Evolutionary conservation across 257 asterid genomes (phyloP).

Genomic region (Nemophila menziesii): DNA sequence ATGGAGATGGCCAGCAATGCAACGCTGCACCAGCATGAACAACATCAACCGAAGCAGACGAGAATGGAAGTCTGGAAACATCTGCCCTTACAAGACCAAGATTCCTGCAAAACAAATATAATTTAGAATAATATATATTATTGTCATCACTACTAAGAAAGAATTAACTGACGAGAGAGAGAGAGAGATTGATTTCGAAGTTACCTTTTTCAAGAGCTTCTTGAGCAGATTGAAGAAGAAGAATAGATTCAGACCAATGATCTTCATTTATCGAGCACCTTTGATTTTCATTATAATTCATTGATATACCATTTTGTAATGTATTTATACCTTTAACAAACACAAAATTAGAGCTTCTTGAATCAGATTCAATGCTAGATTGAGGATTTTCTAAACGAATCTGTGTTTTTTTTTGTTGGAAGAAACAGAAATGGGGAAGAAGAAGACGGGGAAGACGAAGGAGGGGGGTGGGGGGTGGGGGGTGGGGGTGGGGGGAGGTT

Average conservation of each 20-base stretch:
- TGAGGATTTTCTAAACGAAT: slow-evolving; percentile 79
- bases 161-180: too few relatives aligned
- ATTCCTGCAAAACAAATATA: slow-evolving; percentile 54
- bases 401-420: too few relatives aligned
- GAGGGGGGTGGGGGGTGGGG: too few relatives aligned
- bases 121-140: too few relatives aligned
- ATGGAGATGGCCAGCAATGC: slow-evolving; percentile 99
- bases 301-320: slow-evolving; percentile 28
- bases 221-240: slow-evolving; percentile 38
- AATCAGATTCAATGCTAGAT: slow-evolving; percentile 95
- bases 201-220: slow-evolving; percentile 69
- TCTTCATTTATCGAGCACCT: slow-evolving; percentile 32
- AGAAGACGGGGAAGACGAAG: too few relatives aligned
- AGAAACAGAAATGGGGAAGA: too few relatives aligned
- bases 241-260: slow-evolving; percentile 35
- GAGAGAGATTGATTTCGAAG: too few relatives aligned
- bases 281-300: slow-evolving; percentile 30
- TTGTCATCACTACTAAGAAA: too few relatives aligned
- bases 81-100: slow-evolving; percentile 95
- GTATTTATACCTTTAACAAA: slow-evolving; percentile 64
- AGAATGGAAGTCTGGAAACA: slow-evolving; percentile 83
- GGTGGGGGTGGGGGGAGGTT: too few relatives aligned
- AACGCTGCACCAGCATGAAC: slow-evolving; percentile 99
- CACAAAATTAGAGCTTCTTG: slow-evolving; percentile 54
- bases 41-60: slow-evolving; percentile 79